A percentile compares a stretch with the other conserved stretches of the same genome.
Conservation (phyloP, 768 basidiomycete genomes). For the Termitomyces sp. region DNA sequence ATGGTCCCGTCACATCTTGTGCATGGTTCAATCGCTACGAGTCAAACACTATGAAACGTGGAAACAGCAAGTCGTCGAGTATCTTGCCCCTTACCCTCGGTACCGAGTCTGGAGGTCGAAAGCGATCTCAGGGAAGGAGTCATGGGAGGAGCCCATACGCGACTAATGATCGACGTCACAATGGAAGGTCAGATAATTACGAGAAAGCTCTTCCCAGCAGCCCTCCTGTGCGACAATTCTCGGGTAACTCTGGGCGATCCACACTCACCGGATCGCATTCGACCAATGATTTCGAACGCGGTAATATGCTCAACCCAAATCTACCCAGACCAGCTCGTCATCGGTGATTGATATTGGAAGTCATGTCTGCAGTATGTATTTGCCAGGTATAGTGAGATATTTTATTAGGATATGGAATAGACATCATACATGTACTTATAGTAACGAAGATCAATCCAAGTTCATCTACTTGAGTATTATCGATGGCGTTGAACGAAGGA, state of each 20-base stretch:
- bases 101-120: constrained; percentile 4
- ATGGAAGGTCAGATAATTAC: constrained; percentile 5
- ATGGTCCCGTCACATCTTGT: constrained; percentile 63
- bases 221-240: constrained; percentile 26
- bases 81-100: constrained; percentile 31
- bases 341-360: constrained; percentile 19
- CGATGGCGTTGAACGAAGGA: neutral
- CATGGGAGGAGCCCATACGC: constrained; percentile 13
- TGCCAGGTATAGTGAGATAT: neutral
- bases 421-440: constrained; percentile 2
- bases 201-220: constrained; percentile 24
- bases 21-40: constrained; percentile 66
- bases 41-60: constrained; percentile 28
- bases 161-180: constrained; percentile 16
- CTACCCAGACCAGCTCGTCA: constrained; percentile 16
- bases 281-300: constrained; percentile 35
- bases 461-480: neutral
- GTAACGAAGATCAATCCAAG: neutral
- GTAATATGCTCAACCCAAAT: constrained; percentile 41
- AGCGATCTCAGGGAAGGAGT: constrained; percentile 9
- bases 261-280: constrained; percentile 28
- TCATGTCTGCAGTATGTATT: neutral
- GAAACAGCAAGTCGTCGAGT: constrained; percentile 34
- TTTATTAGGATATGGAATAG: neutral
- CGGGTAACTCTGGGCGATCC: constrained; percentile 27